These are phyloP conservation scores for Claviceps maximensis DNA, from an alignment of 2,329 filamentous ascomycete species.

Conservation along the genomic window DNA sequence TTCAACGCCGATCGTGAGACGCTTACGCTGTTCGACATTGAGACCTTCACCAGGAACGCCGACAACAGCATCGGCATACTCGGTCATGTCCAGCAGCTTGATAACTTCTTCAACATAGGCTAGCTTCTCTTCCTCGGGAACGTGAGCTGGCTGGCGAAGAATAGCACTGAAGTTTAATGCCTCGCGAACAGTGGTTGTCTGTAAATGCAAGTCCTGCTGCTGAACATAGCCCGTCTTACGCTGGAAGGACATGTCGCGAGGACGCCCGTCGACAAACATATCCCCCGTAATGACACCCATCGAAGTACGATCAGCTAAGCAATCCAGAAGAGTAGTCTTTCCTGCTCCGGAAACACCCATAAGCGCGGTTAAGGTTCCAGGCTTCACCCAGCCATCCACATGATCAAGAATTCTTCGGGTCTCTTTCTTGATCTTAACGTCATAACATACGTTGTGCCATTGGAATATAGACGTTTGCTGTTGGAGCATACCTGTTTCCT, in stretches of 20 bases:
- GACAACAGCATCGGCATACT: conserved; percentile 81
- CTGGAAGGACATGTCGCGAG: conserved; percentile 71
- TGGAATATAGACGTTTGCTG: conserved; percentile 66
- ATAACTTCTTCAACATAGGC: conserved; percentile 86
- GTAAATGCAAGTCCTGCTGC: conserved; percentile 80
- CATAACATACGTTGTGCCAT: conserved; percentile 72
- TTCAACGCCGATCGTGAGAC: conserved; percentile 91
- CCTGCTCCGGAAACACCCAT: conserved; percentile 93
- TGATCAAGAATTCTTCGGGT: conserved; percentile 65
- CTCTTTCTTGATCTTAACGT: conserved; percentile 66
- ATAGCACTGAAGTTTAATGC: conserved; percentile 76
- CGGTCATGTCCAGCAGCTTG: conserved; percentile 77
- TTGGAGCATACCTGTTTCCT: conserved; percentile 29
- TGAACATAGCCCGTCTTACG: conserved; percentile 87
- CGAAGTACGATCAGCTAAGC: conserved; percentile 70
- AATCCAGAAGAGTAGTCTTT: conserved; percentile 82
- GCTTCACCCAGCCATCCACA: conserved; percentile 88
- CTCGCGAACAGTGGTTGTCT: conserved; percentile 76
- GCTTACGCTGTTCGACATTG: conserved; percentile 57
- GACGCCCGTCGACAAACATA: conserved; percentile 54
- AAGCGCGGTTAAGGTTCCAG: conserved; percentile 74
- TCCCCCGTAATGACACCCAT: conserved; percentile 83
- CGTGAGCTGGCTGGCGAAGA: conserved; percentile 66
- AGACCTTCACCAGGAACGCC: conserved; percentile 82
- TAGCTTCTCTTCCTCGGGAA: conserved; percentile 64